These are phyloP conservation scores for Neolentinus lepideus DNA, from an alignment of 1,284 basidiomycete genomes.

Conservation along the genomic window DNA sequence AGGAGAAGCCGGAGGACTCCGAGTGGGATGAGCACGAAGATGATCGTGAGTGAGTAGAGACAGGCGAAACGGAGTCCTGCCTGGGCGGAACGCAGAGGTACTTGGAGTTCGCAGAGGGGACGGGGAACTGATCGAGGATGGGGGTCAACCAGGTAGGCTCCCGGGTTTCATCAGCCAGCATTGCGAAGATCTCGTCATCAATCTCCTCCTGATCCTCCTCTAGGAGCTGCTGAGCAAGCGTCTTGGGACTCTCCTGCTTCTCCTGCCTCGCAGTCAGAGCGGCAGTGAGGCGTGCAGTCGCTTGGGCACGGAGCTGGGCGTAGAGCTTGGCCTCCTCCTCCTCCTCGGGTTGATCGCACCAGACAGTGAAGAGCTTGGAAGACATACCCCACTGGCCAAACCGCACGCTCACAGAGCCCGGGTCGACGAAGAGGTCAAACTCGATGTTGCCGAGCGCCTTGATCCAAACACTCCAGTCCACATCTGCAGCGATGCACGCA, in stretches of 20 bases:
- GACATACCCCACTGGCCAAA: conserved; percentile 31
- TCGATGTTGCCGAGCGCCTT: conserved; percentile 54
- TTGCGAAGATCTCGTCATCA: conserved; percentile 55
- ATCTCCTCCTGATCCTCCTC: conserved; percentile 63
- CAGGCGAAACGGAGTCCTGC: conserved; percentile 5
- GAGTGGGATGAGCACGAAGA: conserved; percentile 70
- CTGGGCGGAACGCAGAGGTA: conserved; percentile 8
- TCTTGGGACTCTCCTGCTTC: conserved; percentile 33
- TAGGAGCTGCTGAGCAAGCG: conserved; percentile 63
- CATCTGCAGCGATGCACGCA: conserved; percentile 56
- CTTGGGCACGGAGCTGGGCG: conserved; percentile 18
- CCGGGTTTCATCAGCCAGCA: conserved; percentile 63
- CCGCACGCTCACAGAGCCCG: conserved; percentile 64
- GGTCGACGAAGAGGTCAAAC: conserved; percentile 74
- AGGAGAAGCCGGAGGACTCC: conserved; percentile 51
- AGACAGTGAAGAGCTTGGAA: conserved; percentile 48
- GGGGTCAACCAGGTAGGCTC: conserved; percentile 64
- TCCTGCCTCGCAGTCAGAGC: conserved; percentile 1
- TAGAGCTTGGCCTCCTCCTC: conserved; percentile 30
- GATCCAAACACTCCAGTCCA: conserved; percentile 77
- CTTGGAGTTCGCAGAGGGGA: conserved; percentile 28
- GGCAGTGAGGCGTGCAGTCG: conserved; percentile 5
- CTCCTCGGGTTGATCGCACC: conserved; percentile 39
- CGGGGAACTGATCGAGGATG: conserved; percentile 49
- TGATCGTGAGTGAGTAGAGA: conserved; percentile 53